Conservation (phyloP, 768 basidiomycete species). For the Cyclocybe aegerita region DNA sequence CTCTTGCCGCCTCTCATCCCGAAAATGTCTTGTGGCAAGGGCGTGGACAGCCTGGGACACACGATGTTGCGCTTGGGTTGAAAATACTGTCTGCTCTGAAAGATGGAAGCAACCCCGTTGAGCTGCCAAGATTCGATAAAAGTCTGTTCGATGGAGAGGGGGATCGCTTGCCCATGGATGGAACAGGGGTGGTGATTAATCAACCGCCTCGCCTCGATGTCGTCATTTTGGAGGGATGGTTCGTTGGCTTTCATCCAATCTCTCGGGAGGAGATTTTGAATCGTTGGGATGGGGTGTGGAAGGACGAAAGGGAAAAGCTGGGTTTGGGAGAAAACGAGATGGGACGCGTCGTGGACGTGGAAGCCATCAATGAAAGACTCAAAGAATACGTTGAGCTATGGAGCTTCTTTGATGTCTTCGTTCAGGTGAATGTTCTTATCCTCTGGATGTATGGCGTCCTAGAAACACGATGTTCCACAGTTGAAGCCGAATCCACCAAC, state of each 20-base stretch:
- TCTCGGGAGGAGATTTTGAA: conserved; percentile 45
- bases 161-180: conserved; percentile 60
- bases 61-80: conserved; percentile 72
- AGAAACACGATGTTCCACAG: conserved; percentile 15
- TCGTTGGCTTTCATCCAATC: conserved; percentile 81
- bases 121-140: conserved; percentile 87
- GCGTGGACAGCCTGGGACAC: conserved; percentile 92
- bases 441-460: background rate
- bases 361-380: conserved; percentile 63
- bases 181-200: conserved; percentile 40
- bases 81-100: conserved; percentile 51
- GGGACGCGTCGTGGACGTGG: conserved; percentile 51
- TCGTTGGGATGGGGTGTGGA: conserved; percentile 52
- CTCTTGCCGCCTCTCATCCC: conserved; percentile 54
- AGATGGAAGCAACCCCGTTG: conserved; percentile 41
- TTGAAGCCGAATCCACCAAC: conserved; percentile 28
- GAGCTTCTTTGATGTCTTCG: conserved; percentile 66
- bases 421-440: conserved; percentile 54
- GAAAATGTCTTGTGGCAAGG: conserved; percentile 71
- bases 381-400: conserved; percentile 65
- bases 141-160: conserved; percentile 78
- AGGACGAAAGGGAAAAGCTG: conserved; percentile 33
- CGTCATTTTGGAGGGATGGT: conserved; percentile 96
- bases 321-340: conserved; percentile 34
- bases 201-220: conserved; percentile 56